Conservation (phyloP, 805 yeast genomes). For the Ogataea thermomethanolica region DNA sequence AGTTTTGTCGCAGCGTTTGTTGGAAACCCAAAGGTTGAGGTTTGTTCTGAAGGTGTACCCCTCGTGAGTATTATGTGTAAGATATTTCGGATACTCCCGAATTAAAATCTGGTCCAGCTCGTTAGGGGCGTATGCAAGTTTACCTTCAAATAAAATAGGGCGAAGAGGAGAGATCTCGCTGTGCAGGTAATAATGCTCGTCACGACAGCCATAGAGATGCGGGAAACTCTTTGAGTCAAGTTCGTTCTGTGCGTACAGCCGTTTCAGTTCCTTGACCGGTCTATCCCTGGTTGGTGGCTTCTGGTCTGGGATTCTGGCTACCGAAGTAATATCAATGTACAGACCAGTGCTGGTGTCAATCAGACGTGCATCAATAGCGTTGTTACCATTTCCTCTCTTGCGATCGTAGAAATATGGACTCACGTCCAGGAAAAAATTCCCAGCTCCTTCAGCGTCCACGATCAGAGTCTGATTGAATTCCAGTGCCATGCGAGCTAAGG, state of each 20-base stretch:
- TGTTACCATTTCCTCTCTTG: conserved; percentile 43
- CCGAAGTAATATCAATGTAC: conserved; percentile 43
- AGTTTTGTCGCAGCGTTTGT: conserved; percentile 17
- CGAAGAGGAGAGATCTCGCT: conserved; percentile 52
- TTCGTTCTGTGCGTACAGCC: conserved; percentile 15
- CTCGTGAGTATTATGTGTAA: conserved; percentile 17
- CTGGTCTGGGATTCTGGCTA: conserved; percentile 23
- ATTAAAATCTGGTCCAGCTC: conserved; percentile 32
- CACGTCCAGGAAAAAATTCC: conserved; percentile 33
- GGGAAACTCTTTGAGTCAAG: conserved; percentile 10
- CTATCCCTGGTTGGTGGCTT: conserved; percentile 6
- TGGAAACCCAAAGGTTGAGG: conserved; percentile 25
- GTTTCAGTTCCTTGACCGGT: conserved; percentile 16
- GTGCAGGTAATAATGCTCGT: conserved; percentile 50
- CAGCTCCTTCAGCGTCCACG: conserved; percentile 38
- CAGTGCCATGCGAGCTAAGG: conserved; percentile 41
- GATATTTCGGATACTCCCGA: conserved; percentile 36
- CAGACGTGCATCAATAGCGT: conserved; percentile 53
- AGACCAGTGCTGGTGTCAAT: conserved; percentile 49
- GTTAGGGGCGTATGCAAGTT: conserved; percentile 43
- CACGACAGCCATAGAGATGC: conserved; percentile 43
- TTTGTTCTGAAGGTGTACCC: conserved; percentile 25
- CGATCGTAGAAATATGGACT: conserved; percentile 35
- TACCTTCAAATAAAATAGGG: conserved; percentile 58
- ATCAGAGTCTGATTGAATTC: conserved; percentile 48